These are phyloP conservation scores for Penicillium hesseltinei DNA, from an alignment of 2,329 filamentous ascomycete genomes.

Conservation along the genomic window DNA sequence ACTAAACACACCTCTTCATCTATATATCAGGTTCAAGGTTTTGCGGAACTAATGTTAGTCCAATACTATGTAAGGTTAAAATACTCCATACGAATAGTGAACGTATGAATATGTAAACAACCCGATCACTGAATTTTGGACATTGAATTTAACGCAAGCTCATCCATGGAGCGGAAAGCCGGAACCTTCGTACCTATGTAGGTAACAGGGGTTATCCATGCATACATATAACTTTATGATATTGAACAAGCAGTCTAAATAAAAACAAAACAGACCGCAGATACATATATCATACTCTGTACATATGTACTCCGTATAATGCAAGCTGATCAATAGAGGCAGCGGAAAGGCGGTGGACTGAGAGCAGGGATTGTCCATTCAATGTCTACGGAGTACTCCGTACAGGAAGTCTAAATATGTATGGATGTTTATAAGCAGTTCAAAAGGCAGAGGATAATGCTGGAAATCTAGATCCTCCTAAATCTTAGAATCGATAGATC, in stretches of 20 bases:
- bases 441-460: not conserved
- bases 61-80: not conserved
- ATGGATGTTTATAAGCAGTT: not conserved
- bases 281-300: not conserved
- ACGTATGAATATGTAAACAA: not conserved
- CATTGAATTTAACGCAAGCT: conserved; percentile 3
- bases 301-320: not conserved
- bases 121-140: not conserved
- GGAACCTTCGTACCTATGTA: not conserved
- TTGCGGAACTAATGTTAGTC: not conserved
- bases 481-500: not conserved
- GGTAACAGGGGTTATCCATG: not conserved
- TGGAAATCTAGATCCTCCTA: not conserved
- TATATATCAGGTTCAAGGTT: not conserved
- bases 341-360: not conserved
- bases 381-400: no score
- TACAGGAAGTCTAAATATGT: not conserved
- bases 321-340: not conserved
- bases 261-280: not conserved
- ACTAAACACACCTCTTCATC: not conserved
- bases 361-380: not conserved
- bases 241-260: not conserved
- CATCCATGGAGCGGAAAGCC: conserved; percentile 6
- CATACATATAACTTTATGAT: not conserved
- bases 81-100: not conserved